These are phyloP conservation scores for Pseudoperonospora humuli DNA, from an alignment of 352 stramenopile genomes.

Conservation along the genomic window DNA sequence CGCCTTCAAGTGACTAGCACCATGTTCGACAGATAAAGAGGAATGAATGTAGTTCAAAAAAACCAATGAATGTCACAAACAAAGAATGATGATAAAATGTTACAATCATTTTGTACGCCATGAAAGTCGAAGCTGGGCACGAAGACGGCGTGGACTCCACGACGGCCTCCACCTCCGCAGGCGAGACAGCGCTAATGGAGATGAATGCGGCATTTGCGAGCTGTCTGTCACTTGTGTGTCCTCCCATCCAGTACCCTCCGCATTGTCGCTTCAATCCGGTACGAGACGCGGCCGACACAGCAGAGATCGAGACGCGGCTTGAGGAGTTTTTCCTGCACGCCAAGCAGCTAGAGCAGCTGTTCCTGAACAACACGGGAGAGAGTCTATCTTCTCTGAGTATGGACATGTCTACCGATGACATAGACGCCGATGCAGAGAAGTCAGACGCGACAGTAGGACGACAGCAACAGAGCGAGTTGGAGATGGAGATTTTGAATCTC, in stretches of 20 bases:
- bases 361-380: constrained; percentile 34
- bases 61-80: too few species aligned
- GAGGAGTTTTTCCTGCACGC: constrained; percentile 75
- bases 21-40: too few species aligned
- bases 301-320: constrained; percentile 58
- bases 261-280: constrained; percentile 81
- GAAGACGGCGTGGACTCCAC: neutral
- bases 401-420: constrained; percentile 2
- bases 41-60: too few species aligned
- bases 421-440: neutral
- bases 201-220: constrained; percentile 77
- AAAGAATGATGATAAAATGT: too few species aligned
- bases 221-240: constrained; percentile 64
- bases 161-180: constrained; percentile 7
- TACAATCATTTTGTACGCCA: neutral
- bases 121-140: constrained; percentile 22
- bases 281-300: constrained; percentile 68
- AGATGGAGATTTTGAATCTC: constrained; percentile 66
- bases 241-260: constrained; percentile 75
- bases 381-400: constrained; percentile 10
- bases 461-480: constrained; percentile 45
- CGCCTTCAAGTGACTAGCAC: constrained; percentile 14
- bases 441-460: neutral
- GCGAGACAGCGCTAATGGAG: constrained; percentile 38
- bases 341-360: constrained; percentile 75